Base-by-base conservation (phyloP, 345 rosid genomes). In the Murraya koenigii region DNA sequence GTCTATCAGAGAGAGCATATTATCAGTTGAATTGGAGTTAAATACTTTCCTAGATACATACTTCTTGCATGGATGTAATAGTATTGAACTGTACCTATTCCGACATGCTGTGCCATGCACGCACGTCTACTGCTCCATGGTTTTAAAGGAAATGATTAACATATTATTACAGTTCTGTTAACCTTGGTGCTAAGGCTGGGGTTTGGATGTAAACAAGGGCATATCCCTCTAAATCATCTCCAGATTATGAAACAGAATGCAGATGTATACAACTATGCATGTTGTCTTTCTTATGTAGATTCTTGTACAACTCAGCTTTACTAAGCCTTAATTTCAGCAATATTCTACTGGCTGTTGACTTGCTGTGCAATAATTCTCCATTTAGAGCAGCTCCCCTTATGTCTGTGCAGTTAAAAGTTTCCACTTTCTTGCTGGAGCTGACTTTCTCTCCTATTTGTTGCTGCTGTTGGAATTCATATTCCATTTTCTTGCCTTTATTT, bases 221-320 rank as follows among this genome's bases (percentile, higher is more conserved):
- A n/a, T 61, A 61, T 22, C 36, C 36, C 14, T 4, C 15, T 44
- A 15, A 32, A 3, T 75, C 58, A 26, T 61, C 25, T 33, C 52
- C 41, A 7, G 32, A 71, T 2, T 58, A 68, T 44, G 62, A 56
- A 26, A 60, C 39, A 26, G 64, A 52, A 58, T 76, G 69, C 11
- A 32, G 23, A 69, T 64, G 36, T 60, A 49, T 77, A 44, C 74
- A 66, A 52, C 69, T 72, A 68, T 32, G 72, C 59, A 9, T n/a
- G 6, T 56, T 17, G 35, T 39, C 54, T 59, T 72, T 72, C 23
- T 36, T 59, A 25, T 26, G 8, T 54, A 11, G 35, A 38, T 74
- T 35, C 19, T 26, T 39, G 17, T 41, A 62, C 28, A 62, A 28
- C 39, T 61, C 33, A 26, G 25, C 23, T 61, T 52, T 30, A 41